phyloP scores from a whole-genome alignment of 2,329 filamentous ascomycete species.

The Fusarium sp. region DNA sequence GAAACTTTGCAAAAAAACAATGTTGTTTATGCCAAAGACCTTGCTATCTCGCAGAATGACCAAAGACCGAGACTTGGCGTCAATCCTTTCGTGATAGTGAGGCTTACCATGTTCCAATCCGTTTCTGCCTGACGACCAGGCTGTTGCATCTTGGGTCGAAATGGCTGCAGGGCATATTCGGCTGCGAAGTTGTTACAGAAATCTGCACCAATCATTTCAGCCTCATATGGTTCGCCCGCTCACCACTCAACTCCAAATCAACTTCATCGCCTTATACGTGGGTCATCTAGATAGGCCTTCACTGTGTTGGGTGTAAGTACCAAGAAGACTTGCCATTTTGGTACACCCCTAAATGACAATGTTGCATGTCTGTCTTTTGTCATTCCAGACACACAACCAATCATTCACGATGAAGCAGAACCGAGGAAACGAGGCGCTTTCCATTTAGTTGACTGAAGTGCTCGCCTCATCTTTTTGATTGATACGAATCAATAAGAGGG shows the following conservation, averaged over 20 bases:
- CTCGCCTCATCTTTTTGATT: background rate
- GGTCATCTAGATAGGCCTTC: background rate
- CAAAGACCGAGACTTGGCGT: background rate
- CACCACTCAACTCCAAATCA: constrained; percentile 16
- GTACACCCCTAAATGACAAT: background rate
- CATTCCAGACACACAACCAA: constrained; percentile 1
- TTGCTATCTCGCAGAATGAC: background rate
- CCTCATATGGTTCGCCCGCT: constrained; percentile 28
- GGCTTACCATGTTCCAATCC: constrained; percentile 7
- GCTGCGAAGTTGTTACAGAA: constrained; percentile 7
- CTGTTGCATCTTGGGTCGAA: constrained; percentile 16
- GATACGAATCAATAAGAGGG: background rate
- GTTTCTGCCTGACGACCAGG: constrained; percentile 28
- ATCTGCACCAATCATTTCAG: constrained; percentile 34
- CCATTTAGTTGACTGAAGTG: background rate
- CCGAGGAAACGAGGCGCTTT: constrained; percentile 1
- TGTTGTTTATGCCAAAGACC: background rate
- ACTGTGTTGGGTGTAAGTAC: background rate
- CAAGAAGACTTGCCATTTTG: background rate
- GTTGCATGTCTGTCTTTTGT: background rate
- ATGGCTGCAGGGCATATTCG: constrained; percentile 9
- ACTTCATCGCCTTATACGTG: constrained; percentile 22
- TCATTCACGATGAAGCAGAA: background rate
- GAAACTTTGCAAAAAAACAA: background rate
- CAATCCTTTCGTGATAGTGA: background rate